These are phyloP conservation scores for Neltuma alba DNA, from an alignment of 306 rosid genomes.

Conservation along the genomic window DNA sequence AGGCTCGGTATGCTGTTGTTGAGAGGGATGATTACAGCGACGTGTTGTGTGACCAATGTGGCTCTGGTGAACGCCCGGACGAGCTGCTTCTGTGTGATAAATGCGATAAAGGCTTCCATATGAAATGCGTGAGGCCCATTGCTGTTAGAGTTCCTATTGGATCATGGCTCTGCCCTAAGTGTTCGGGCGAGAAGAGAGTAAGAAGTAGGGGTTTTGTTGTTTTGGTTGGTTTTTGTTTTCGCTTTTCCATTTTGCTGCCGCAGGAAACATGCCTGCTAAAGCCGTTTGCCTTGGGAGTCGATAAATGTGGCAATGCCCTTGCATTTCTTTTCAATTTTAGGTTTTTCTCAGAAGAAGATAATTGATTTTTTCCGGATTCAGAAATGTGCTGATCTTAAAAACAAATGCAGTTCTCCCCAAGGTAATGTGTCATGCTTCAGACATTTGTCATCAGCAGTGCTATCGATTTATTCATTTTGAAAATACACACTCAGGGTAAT, in stretches of 20 bases:
- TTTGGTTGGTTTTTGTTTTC: neutral
- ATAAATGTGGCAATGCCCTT: slow-evolving; percentile 39
- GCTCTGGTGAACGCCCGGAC: slow-evolving; percentile 65
- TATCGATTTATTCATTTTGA: slow-evolving; percentile 1
- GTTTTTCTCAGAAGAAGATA: slow-evolving; percentile 73
- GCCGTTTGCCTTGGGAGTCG: slow-evolving; percentile 4
- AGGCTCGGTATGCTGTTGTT: slow-evolving; percentile 51
- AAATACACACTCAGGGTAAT: neutral
- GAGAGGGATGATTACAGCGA: slow-evolving; percentile 52
- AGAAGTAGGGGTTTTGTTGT: slow-evolving; percentile 51
- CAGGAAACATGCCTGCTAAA: slow-evolving; percentile 1
- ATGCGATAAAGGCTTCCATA: slow-evolving; percentile 83
- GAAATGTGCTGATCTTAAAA: slow-evolving; percentile 35
- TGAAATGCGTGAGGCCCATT: slow-evolving; percentile 85
- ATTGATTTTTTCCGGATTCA: slow-evolving; percentile 74
- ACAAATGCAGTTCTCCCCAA: slow-evolving; percentile 42
- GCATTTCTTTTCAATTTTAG: slow-evolving; percentile 41
- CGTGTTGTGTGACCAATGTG: slow-evolving; percentile 63
- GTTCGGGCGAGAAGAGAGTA: slow-evolving; percentile 55
- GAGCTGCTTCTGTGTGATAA: slow-evolving; percentile 83
- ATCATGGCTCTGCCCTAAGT: slow-evolving; percentile 80
- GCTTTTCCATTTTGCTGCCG: neutral
- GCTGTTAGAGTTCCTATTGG: slow-evolving; percentile 81
- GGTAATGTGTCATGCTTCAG: slow-evolving; percentile 45
- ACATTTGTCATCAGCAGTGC: neutral